Base-by-base conservation (phyloP, 768 basidiomycete genomes). In the Auriscalpium microsporum region DNA sequence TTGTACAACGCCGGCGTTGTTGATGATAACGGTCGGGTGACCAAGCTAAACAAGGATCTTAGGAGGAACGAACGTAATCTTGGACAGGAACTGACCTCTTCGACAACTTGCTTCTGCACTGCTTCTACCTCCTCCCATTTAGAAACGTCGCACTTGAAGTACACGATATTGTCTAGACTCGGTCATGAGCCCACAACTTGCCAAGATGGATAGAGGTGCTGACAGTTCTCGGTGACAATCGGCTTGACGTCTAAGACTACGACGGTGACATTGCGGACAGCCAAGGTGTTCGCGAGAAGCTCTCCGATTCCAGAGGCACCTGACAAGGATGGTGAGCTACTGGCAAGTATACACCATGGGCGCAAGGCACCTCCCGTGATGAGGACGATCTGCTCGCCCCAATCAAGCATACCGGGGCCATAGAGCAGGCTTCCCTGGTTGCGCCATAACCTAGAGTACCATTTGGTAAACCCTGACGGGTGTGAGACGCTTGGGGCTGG, bases 1-100 rank as follows among this genome's bases (percentile, higher is more conserved):
- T 70, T 94, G 90, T 23, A 89, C 90, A 55, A 96, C 84, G 17
- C 94, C 96, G 0, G 95, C 96, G 65, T 95, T 97, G 72, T 97
- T 98, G 62, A 99, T 75, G 21, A 99, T 72, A 40, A 97, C 78
- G 0, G 96, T 96, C 0, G 90, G 90, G 56, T 88, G 78, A 3
- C 91, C 94, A 52, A 95, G 76, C 90, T 94, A 62, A 7, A 53
- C 42, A 54, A 38, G 10, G 47, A 40, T 28, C 9, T 52, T 19
- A 40, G 16, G 5, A 55, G 23, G 34, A 36, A 28, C 11, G 35
- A n/a, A 35, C 13, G 14, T 6, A 23, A 50, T 16, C 35, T 10
- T 14, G 23, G 17, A 28, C 10, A 5, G 28, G 2, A 47, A 9
- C 23, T 57, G 57, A 91, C 91, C 76, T 97, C 94, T 64, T 88